These are phyloP conservation scores for Pisolithus orientalis DNA, from an alignment of 768 basidiomycete species.

Conservation along the genomic window DNA sequence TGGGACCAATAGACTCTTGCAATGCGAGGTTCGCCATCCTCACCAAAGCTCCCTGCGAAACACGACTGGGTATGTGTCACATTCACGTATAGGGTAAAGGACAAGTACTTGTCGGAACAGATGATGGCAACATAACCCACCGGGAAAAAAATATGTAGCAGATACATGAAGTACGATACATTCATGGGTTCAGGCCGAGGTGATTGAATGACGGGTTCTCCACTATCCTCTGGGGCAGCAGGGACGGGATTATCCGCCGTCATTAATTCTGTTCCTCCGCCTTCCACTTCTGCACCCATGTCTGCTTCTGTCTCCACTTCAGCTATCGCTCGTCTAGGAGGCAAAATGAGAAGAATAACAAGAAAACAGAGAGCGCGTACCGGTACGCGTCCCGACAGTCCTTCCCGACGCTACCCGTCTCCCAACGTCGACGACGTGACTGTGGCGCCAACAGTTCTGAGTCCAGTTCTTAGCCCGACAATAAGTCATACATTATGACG, in stretches of 20 bases:
- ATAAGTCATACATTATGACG: too few relatives aligned
- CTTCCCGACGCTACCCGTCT: slow-evolving; percentile 39
- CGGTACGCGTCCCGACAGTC: slow-evolving; percentile 58
- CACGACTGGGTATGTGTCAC: too few relatives aligned
- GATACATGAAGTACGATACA: not conserved
- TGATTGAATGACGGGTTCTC: too few relatives aligned
- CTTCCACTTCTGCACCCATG: not conserved
- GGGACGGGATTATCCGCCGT: not conserved
- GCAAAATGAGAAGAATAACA: not conserved
- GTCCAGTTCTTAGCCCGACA: slow-evolving; percentile 52
- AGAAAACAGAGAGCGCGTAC: slow-evolving; percentile 30
- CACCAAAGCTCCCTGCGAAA: too few relatives aligned
- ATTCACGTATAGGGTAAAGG: too few relatives aligned
- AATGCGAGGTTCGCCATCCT: too few relatives aligned
- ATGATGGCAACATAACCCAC: too few relatives aligned
- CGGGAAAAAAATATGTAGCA: not conserved
- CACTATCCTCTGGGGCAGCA: too few relatives aligned
- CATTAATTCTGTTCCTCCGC: slow-evolving; percentile 1
- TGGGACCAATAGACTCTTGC: too few relatives aligned
- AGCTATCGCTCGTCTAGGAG: slow-evolving; percentile 34
- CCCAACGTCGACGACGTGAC: slow-evolving; percentile 56
- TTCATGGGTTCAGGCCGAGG: too few relatives aligned
- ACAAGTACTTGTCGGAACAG: too few relatives aligned
- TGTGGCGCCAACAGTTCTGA: slow-evolving; percentile 48
- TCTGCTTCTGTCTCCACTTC: slow-evolving; percentile 41